Conservation (phyloP, 495 filamentous ascomycete genomes). For the Aspergillus sparsus region DNA sequence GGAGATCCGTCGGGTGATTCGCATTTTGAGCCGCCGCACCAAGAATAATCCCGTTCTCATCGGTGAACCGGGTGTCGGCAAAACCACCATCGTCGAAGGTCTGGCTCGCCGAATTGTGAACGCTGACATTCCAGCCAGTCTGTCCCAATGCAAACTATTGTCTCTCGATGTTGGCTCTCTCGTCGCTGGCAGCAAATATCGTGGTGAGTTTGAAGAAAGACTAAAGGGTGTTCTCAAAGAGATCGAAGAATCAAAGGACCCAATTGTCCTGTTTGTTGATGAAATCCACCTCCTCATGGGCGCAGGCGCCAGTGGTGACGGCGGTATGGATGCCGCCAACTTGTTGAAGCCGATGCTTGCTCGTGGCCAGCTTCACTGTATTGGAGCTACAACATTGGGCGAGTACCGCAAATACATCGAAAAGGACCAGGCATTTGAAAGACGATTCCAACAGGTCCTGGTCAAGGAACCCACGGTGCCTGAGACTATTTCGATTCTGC, state of each 20-base stretch:
- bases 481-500: conserved; percentile 94
- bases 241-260: conserved; percentile 93
- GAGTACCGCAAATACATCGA: conserved; percentile 99
- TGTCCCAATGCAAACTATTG: conserved; percentile 90
- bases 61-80: conserved; percentile 96
- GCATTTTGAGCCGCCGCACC: conserved; percentile 88
- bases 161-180: conserved; percentile 93
- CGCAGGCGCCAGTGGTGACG: conserved; percentile 87
- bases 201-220: conserved; percentile 96
- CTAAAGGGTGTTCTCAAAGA: conserved; percentile 99
- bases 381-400: conserved; percentile 89
- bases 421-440: conserved; percentile 96
- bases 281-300: conserved; percentile 99
- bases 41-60: conserved; percentile 98
- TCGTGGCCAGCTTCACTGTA: conserved; percentile 94
- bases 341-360: conserved; percentile 96
- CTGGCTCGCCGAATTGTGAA: conserved; percentile 96
- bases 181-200: conserved; percentile 95
- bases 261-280: conserved; percentile 96
- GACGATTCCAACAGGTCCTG: conserved; percentile 95
- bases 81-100: conserved; percentile 97
- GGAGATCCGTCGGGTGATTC: conserved; percentile 90
- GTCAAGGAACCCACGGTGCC: conserved; percentile 87
- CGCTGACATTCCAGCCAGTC: conserved; percentile 88
- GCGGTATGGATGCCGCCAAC: conserved; percentile 98